Evolutionary conservation across 441 rosid genomes (phyloP), one percentile per base, ranked within the genome.

Genomic region (Erodium trifolium): DNA sequence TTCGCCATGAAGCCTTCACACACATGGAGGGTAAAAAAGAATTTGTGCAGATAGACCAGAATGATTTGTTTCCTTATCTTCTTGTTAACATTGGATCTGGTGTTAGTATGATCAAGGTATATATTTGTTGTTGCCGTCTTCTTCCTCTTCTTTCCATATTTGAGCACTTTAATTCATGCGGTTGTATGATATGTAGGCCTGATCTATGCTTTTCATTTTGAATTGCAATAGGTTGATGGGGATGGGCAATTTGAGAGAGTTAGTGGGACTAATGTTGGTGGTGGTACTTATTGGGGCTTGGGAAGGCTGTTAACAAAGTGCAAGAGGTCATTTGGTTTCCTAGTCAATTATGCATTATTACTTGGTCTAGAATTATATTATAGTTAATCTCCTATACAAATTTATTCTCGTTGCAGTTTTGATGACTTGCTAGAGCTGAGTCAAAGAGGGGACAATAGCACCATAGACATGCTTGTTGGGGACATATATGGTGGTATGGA

Each of bases 271-370:
- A 95, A 93, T 83, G 96, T 90, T 70, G 99, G 99, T 11, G 99
- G 99, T 78, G 99, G 99, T 67, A 92, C 99, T 67, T 95, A 89
- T 49, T 95, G 95, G 97, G 99, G 99, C 60, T 80, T 95, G 83
- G 99, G 99, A 79, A 89, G 85, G 83, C 89, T 95, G 71, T 76
- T 95, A 68, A 95, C 98, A 10, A 95, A 91, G 82, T 95, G 98
- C 93, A 91, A 87, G 75, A 95, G 96, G 99, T 95, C 29, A 69
- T 59, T 35, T 29, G 75, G 37, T 77, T 62, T 70, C 77, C 70
- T 64, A 43, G 41, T 35, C 35, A 13, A 14, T 69, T 67, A 29
- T 62, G 14, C 16, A 62, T 62, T 62, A 29, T 29, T 60, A 27
- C 7, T 60, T 69, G 74, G 0, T 37, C 74, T 23, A 51, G 65